Conservation (phyloP, 176 grass and related monocot species). For the Triticum turgidum region DNA sequence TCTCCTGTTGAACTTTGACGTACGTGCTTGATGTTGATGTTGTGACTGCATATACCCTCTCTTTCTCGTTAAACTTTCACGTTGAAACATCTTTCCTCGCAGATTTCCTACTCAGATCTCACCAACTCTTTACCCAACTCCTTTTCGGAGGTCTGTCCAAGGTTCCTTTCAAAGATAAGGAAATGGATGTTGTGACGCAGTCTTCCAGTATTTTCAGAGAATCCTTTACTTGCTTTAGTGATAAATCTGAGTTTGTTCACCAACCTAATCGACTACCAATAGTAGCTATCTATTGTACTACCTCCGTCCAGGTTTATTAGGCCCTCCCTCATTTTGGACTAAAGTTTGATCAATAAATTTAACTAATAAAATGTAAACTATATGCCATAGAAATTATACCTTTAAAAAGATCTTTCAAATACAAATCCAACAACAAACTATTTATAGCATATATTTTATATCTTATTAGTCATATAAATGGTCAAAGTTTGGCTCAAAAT, state of each 20-base stretch:
- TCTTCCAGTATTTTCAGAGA: neutral
- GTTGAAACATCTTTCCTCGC: neutral
- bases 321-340: no score
- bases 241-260: slow-evolving; percentile 21
- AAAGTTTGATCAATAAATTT: no score
- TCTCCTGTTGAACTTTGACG: neutral
- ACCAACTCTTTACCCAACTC: slow-evolving; percentile 3
- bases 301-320: no score
- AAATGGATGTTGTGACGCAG: neutral
- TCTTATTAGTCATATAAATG: no score
- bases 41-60: neutral
- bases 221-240: neutral
- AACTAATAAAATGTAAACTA: no score
- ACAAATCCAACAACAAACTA: no score
- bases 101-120: neutral
- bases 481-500: no score
- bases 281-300: neutral
- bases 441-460: no score
- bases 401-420: no score
- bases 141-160: neutral
- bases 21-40: neutral
- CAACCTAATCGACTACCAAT: slow-evolving; percentile 16
- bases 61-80: neutral
- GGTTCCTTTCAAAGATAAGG: neutral
- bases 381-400: no score